These are phyloP conservation scores for Dioszegia crocea DNA, from an alignment of 768 basidiomycete species.

Conservation along the genomic window DNA sequence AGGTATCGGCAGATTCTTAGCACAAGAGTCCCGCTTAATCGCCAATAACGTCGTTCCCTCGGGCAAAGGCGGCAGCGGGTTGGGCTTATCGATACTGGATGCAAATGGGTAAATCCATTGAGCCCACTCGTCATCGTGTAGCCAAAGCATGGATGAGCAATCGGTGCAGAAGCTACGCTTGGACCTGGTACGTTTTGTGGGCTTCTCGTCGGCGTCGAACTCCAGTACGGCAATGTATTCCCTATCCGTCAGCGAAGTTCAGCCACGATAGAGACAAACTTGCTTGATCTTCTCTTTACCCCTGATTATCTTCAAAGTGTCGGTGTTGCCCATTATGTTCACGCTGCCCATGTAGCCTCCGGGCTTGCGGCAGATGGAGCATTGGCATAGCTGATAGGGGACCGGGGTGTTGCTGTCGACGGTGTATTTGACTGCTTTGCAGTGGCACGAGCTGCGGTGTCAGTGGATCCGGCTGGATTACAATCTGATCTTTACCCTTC, in stretches of 20 bases:
- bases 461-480: neutral
- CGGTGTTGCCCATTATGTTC: constrained; percentile 48
- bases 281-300: constrained; percentile 48
- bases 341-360: constrained; percentile 50
- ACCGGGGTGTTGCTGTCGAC: constrained; percentile 48
- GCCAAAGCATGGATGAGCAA: constrained; percentile 48
- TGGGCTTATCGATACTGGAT: constrained; percentile 42
- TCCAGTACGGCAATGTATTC: constrained; percentile 35
- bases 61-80: constrained; percentile 41
- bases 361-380: constrained; percentile 48
- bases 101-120: constrained; percentile 51
- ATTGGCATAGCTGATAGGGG: constrained; percentile 40
- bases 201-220: constrained; percentile 39
- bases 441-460: constrained; percentile 47
- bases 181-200: constrained; percentile 26
- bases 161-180: constrained; percentile 43
- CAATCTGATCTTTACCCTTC: constrained; percentile 29
- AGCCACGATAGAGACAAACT: constrained; percentile 1
- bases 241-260: constrained; percentile 1
- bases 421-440: constrained; percentile 41
- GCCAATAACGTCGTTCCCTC: constrained; percentile 24
- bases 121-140: constrained; percentile 42
- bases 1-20: constrained; percentile 36
- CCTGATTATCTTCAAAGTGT: constrained; percentile 38
- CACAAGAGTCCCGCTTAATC: constrained; percentile 41